Conservation (phyloP, 179 eudicot genomes). For the Carnegiea gigantea region DNA sequence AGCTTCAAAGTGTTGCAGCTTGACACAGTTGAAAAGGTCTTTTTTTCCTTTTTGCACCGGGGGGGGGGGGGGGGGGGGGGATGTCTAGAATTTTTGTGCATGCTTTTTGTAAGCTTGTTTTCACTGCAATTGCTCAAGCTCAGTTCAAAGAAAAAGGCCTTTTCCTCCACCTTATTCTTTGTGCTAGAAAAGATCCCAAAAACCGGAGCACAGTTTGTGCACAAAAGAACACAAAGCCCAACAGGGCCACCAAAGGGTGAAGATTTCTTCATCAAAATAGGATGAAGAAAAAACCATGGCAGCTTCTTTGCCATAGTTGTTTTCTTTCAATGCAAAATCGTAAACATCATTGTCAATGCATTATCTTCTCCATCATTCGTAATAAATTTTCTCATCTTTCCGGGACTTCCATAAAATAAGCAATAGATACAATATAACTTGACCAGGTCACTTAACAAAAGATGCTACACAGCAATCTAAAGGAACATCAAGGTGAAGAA, state of each 20-base stretch:
- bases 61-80: too few species aligned
- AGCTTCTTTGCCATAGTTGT: background rate
- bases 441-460: background rate
- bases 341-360: background rate
- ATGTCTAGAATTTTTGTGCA: background rate
- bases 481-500: background rate
- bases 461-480: background rate
- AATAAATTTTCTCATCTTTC: background rate
- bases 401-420: background rate
- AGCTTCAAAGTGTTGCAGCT: too few species aligned
- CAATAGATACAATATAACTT: background rate
- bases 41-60: too few species aligned
- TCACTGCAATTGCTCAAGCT: background rate
- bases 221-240: background rate
- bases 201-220: background rate
- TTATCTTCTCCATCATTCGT: background rate
- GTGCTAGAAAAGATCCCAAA: background rate
- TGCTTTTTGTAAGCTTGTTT: background rate
- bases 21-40: too few species aligned
- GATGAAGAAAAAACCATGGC: background rate
- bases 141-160: background rate
- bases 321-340: background rate
- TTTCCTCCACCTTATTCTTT: background rate
- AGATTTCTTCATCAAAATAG: background rate
- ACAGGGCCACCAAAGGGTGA: background rate